Base-by-base conservation (phyloP, 352 stramenopile species). In the Phytophthora macrochlamydospora region DNA sequence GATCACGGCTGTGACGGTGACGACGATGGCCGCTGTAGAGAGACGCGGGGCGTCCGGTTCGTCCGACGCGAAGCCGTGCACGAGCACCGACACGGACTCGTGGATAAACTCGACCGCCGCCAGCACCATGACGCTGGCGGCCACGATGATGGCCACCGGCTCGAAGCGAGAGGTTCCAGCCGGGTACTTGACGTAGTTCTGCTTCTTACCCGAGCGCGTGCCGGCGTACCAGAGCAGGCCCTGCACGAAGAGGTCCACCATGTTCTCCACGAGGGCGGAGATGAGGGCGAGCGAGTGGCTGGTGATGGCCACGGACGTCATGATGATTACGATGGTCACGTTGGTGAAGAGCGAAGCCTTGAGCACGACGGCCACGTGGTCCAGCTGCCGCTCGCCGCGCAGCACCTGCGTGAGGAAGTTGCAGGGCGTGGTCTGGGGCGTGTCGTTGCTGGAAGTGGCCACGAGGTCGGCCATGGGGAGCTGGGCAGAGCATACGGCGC, bases 181-280 rank as follows among this genome's bases (percentile, higher is more conserved):
- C 0, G 94, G 96, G 75, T 98, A 99, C 76, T 97, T 92, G 52
- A 88, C 90, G 31, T 90, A 91, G 58, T 87, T 78, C 48, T 85
- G 85, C 56, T 89, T 87, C 70, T 89, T 91, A 9, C 71, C 80
- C 0, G 67, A 87, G 31, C 76, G 81, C n/a, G 90, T 90, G 63
- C 96, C 92, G 6, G 93, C 93, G 71, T 96, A 97, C 56, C 85
- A 89, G 2, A 98, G 73, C 30, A 98, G 78, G 0, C 89, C 77
- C 66, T 98, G 92, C 4, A 92, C 93, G 35, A 98, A 88, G 29
- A 98, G 87, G 65, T 98, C 94, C 24, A 98, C 80, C 69, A 97
- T 89, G 54, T 90, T 96, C 70, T 98, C 93, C 4, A 97, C 78
- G 33, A 98, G 73, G 2, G 94, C 89, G 2, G 93, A 97, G 51